A percentile compares a stretch with the other conserved stretches of the same genome.
These are phyloP conservation scores for Oldenlandia corymbosa DNA, from an alignment of 257 asterid genomes.

Conservation along the genomic window DNA sequence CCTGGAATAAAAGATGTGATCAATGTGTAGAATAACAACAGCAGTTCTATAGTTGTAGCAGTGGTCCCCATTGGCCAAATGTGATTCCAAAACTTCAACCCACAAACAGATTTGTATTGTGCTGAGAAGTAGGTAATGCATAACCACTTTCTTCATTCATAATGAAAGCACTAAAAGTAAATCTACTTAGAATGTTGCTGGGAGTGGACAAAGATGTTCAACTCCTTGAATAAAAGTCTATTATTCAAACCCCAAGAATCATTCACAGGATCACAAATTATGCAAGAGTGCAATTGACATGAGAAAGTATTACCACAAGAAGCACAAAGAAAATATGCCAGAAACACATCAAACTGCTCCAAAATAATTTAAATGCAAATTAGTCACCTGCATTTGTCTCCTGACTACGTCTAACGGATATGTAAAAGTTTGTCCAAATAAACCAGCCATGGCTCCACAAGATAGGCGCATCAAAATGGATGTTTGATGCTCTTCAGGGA, in stretches of 20 bases:
- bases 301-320: no score
- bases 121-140: no score
- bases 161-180: not conserved
- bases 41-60: not conserved
- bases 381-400: conserved; percentile 92
- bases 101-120: not conserved
- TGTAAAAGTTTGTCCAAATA: conserved; percentile 91
- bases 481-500: conserved; percentile 78
- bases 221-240: no score
- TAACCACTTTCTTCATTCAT: no score
- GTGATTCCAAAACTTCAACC: not conserved
- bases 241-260: no score
- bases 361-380: not conserved
- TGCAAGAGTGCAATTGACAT: no score
- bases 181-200: not conserved
- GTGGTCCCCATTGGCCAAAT: not conserved
- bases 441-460: conserved; percentile 96
- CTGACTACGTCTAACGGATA: conserved; percentile 94
- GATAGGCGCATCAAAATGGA: conserved; percentile 74
- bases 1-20: not conserved
- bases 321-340: no score
- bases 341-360: not conserved
- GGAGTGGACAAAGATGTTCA: not conserved
- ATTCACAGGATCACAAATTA: no score
- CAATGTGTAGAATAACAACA: not conserved